A percentile compares a stretch with the other conserved stretches of the same genome.
Evolutionary conservation across 768 basidiomycete species (phyloP).

Genomic region (Boletus barrowsii): DNA sequence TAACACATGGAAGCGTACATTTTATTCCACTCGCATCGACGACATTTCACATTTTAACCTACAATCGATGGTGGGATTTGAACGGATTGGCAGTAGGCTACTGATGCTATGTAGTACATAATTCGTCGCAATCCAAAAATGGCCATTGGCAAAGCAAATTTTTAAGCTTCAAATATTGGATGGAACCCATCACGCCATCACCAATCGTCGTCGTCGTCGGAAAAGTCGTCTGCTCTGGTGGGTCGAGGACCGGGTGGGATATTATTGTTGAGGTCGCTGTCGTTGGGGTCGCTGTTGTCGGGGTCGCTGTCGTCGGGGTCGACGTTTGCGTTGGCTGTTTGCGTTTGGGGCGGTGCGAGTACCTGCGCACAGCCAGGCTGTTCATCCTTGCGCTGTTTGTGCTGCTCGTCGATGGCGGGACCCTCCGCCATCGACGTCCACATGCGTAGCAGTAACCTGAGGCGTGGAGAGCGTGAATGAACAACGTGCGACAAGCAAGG

Average conservation of each 20-base stretch:
- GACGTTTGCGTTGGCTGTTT: not conserved
- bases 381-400: conserved; percentile 14
- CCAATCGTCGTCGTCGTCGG: conserved; percentile 31
- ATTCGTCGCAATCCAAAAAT: too few species aligned
- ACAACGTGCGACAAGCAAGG: not conserved
- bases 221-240: conserved; percentile 20
- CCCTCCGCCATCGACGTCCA: conserved; percentile 49
- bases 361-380: conserved; percentile 11
- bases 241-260: conserved; percentile 4
- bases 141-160: too few species aligned
- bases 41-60: not conserved
- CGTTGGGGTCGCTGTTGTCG: conserved; percentile 10
- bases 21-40: not conserved
- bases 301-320: conserved; percentile 18
- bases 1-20: conserved; percentile 12
- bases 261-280: conserved; percentile 5
- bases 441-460: conserved; percentile 40
- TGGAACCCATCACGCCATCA: not conserved
- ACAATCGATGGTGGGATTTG: too few species aligned
- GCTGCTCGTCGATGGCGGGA: conserved; percentile 46
- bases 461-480: not conserved
- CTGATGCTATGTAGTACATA: too few species aligned
- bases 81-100: too few species aligned
- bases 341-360: conserved; percentile 9
- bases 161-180: too few species aligned